Evolutionary conservation across 495 filamentous ascomycete species (phyloP), one percentile per base, ranked within the genome.

Genomic region (Xylaria acuta): DNA sequence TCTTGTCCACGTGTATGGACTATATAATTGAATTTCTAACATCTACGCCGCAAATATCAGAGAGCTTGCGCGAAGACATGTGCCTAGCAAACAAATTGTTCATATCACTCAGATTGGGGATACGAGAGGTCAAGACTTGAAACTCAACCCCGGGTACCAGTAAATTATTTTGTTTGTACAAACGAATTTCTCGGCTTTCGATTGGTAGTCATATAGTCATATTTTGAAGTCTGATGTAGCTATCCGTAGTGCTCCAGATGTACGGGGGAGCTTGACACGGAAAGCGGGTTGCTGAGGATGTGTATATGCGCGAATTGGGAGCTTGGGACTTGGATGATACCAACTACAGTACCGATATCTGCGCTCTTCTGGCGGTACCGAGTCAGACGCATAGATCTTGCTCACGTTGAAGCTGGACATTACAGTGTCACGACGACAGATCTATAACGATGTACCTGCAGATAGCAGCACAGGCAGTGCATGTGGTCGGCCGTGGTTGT

Each of bases 381-480:
- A 60, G 22, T 51, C 8, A 51, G 51, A 18, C 27, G 27, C 43
- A 47, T 49, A 60, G 45, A 47, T 38, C 4, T 49, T 64, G 22
- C 34, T 53, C 0, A 41, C 49, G 45, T 25, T 22, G 22, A 53
- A 40, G 30, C 12, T 36, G 38, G n/a, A 38, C 27, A 59, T 41
- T 25, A 64, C 9, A 3, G 51, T 67, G 62, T 67, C 12, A 59
- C 69, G 30, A 49, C 67, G 51, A 20, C 4, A 59, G 36, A 66
- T 59, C 18, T 30, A 53, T 59, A 2, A 32, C 49, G 11, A 56
- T 14, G 63, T 72, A 60, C 63, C 49, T 72, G 62, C 63, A 67
- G 47, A 70, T 63, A n/a, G n/a, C n/a, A n/a, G 22, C 30, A 25
- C 40, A n/a, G 12, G 11, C 12, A 36, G 45, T 54, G 68, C 16